phyloP scores from a whole-genome alignment of 208 protist species.

The Acanthamoeba culbertsoni region DNA sequence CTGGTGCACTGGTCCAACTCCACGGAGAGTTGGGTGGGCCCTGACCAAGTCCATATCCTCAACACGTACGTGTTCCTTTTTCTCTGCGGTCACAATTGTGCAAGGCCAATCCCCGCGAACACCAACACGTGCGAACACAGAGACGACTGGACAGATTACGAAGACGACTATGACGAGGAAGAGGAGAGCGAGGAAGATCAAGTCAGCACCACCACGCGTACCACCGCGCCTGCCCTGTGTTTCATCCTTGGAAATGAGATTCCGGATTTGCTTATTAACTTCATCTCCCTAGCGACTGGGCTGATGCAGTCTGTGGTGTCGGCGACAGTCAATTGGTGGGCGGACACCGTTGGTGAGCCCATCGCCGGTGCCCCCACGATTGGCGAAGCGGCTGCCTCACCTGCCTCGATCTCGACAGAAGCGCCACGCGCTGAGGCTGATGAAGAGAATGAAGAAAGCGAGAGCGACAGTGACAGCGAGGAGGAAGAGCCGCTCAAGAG shows the following conservation, averaged over 20 bases:
- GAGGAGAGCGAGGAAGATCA: not conserved
- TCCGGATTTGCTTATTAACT: not conserved
- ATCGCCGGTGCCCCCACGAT: not conserved
- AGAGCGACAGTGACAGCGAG: not conserved
- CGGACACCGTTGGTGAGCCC: not conserved
- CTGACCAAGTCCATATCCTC: not conserved
- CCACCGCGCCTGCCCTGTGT: not conserved
- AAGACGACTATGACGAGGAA: not conserved
- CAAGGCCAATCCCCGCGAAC: too few species aligned
- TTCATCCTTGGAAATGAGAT: not conserved
- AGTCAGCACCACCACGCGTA: not conserved
- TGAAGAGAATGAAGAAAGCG: not conserved
- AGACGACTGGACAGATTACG: not conserved
- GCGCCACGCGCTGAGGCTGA: not conserved
- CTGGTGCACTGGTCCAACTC: not conserved
- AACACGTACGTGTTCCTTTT: not conserved
- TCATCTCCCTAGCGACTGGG: not conserved
- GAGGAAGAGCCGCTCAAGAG: not conserved
- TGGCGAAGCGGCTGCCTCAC: not conserved
- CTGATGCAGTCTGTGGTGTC: not conserved
- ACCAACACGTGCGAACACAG: too few species aligned
- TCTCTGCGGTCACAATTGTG: too few species aligned
- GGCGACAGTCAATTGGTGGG: not conserved
- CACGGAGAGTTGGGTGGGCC: not conserved
- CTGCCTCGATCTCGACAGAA: not conserved